Base-by-base conservation (phyloP, 257 asterid genomes). In the Penstemon newberryi region DNA sequence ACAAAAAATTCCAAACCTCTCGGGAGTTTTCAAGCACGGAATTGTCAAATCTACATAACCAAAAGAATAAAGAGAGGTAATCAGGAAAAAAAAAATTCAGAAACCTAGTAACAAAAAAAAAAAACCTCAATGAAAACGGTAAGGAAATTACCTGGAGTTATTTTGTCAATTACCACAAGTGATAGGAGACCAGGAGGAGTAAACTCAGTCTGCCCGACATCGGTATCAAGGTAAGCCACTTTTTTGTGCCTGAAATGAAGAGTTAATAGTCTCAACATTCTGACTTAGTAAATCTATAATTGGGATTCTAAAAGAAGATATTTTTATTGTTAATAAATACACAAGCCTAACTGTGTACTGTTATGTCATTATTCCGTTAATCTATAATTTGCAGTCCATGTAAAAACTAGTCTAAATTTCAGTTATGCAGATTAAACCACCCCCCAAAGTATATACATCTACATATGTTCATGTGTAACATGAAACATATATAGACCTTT, bases 141-240 rank as follows among this genome's bases (percentile, higher is more conserved):
- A 5, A 43, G 50, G 33, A 70, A 25, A 18, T 7, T 57, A 88
- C 96, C 93, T 77, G 89, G 86, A 66, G 89, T 87, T 56, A 82
- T 74, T 81, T 81, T 85, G 86, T 94, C 96, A 7, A 94, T 83
- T 50, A 85, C 72, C 44, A 84, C 81, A 38, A 94, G 92, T 10
- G 96, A 89, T 45, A 91, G 75, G 40, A 91, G 88, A 56, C 97
- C 97, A 55, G 96, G 95, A 70, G 96, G 86, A 56, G 96, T 94
- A 77, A 94, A 94, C 80, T 91, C 99, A 5, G 96, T 71, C 89
- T 91, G 99, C 62, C 97, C 97, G 75, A 89, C 96, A 81, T 94
- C 99, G 52, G 97, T 94, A 76, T 94, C 99, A 74, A 94, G 88
- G 77, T 84, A 94, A 79, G 96, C 96, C 71, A 91, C 97, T 47